Conservation (phyloP, 116 monocot species). For the Posidonia oceanica region DNA sequence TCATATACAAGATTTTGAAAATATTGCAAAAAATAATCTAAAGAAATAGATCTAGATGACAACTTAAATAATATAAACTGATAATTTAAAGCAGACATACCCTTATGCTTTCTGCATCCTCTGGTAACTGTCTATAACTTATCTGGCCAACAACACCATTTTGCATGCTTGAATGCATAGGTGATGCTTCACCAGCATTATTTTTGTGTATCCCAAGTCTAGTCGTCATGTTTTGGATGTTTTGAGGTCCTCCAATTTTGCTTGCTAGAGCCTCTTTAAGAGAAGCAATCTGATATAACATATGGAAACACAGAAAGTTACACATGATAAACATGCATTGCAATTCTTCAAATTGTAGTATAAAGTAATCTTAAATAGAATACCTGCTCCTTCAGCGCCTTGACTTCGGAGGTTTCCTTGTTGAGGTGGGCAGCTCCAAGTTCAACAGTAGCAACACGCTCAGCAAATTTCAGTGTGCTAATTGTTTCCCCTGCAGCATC, state of each 20-base stretch:
- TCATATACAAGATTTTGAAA: too few species aligned
- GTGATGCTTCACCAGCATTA: constrained; percentile 28
- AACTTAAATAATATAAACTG: background rate
- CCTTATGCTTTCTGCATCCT: constrained; percentile 80
- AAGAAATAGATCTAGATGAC: background rate
- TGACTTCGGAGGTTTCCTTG: constrained; percentile 72
- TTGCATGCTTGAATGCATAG: constrained; percentile 24
- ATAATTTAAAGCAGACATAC: constrained; percentile 16
- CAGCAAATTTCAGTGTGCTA: constrained; percentile 97
- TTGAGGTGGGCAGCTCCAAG: constrained; percentile 85
- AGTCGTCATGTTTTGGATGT: constrained; percentile 15
- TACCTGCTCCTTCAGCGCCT: constrained; percentile 89
- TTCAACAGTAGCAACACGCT: constrained; percentile 92
- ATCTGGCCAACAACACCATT: constrained; percentile 14
- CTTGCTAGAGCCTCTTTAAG: constrained; percentile 70
- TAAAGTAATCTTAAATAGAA: constrained; percentile 11
- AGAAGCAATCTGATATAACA: constrained; percentile 43
- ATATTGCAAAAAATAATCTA: too few species aligned
- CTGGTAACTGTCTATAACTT: constrained; percentile 48
- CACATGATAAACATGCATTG: background rate
- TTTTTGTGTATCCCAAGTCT: constrained; percentile 22
- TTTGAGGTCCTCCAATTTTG: constrained; percentile 45
- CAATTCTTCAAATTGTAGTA: background rate
- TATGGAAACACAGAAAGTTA: background rate
- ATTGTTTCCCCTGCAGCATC: constrained; percentile 90